phyloP scores from a whole-genome alignment of 768 basidiomycete species.

The Naganishia friedmannii region DNA sequence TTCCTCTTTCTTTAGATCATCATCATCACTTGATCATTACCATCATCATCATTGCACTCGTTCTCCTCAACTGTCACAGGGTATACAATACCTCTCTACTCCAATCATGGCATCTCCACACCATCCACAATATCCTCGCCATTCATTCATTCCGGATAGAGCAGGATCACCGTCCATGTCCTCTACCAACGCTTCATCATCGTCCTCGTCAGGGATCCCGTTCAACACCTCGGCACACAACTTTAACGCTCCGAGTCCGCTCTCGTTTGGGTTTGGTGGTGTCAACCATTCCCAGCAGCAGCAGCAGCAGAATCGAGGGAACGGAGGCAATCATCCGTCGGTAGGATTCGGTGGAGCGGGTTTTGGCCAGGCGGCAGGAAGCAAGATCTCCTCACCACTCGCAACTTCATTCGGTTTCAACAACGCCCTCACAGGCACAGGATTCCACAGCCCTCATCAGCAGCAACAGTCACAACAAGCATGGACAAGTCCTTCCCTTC shows the following conservation, averaged over 20 bases:
- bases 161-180: not conserved
- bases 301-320: not conserved
- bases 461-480: not conserved
- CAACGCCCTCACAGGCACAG: not conserved
- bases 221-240: not conserved
- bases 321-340: not conserved
- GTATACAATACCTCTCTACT: not conserved
- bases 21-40: not conserved
- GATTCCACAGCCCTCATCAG: not conserved
- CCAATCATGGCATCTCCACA: not conserved
- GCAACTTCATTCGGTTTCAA: slow-evolving; percentile 4
- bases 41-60: not conserved
- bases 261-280: not conserved
- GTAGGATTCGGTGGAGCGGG: not conserved
- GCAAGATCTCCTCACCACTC: slow-evolving; percentile 10
- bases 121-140: slow-evolving; percentile 3
- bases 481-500: not conserved
- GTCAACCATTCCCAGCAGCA: not conserved
- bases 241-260: slow-evolving; percentile 3
- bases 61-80: not conserved
- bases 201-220: not conserved
- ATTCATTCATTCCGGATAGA: not conserved
- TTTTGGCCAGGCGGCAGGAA: not conserved
- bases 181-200: not conserved
- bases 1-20: not conserved